A percentile compares a stretch with the other conserved stretches of the same genome.
Conservation (phyloP, 345 rosid genomes). For the Moricandia arvensis region DNA sequence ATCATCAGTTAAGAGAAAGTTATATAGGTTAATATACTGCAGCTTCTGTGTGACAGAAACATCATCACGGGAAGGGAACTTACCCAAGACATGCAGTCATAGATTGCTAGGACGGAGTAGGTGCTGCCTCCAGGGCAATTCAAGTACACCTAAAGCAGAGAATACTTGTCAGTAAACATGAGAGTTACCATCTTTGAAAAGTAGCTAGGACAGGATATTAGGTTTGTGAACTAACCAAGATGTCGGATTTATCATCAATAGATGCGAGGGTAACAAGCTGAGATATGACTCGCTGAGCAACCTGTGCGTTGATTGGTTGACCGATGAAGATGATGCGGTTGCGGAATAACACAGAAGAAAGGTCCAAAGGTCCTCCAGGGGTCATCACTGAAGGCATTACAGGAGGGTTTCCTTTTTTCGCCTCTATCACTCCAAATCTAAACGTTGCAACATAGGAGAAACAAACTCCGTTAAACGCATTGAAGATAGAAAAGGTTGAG, state of each 20-base stretch:
- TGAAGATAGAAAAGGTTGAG: not conserved
- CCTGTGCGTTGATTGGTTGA: slow-evolving; percentile 73
- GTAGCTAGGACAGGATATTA: not conserved
- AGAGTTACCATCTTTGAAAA: not conserved
- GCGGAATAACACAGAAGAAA: slow-evolving; percentile 74
- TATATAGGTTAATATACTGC: not conserved
- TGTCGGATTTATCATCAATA: slow-evolving; percentile 83
- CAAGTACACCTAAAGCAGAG: slow-evolving; percentile 59
- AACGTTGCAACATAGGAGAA: not conserved
- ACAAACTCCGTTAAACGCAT: slow-evolving; percentile 6
- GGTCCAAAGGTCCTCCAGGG: slow-evolving; percentile 88
- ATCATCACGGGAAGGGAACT: not conserved
- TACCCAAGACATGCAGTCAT: slow-evolving; percentile 98
- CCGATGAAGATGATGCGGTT: slow-evolving; percentile 91
- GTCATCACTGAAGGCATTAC: slow-evolving; percentile 86
- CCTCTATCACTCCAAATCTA: slow-evolving; percentile 53
- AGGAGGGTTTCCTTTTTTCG: slow-evolving; percentile 74
- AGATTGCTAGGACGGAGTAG: slow-evolving; percentile 81
- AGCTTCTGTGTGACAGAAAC: not conserved
- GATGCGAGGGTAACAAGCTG: slow-evolving; percentile 91
- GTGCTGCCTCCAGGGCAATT: slow-evolving; percentile 96
- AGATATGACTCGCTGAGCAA: slow-evolving; percentile 87
- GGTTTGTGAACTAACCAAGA: slow-evolving; percentile 53
- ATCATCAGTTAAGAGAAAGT: slow-evolving; percentile 1
- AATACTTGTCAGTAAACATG: slow-evolving; percentile 8